phyloP scores from a whole-genome alignment of 257 asterid genomes.

The Dorcoceras hygrometricum region DNA sequence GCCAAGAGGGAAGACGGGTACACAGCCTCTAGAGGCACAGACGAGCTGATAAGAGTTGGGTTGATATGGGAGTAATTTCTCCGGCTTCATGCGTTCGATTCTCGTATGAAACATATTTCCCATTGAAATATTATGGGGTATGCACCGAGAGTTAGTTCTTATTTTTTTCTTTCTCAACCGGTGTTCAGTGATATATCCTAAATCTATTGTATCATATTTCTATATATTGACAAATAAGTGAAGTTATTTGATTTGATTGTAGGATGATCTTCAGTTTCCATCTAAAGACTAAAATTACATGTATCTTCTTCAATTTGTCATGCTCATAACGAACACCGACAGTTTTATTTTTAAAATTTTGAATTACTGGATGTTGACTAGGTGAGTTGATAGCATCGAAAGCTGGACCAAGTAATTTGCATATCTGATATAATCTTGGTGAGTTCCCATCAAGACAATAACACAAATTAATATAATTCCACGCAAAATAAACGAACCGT shows the following conservation, averaged over 20 bases:
- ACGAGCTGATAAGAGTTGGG: too few species aligned
- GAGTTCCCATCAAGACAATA: not conserved
- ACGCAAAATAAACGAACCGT: slow-evolving; percentile 26
- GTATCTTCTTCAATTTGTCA: slow-evolving; percentile 19
- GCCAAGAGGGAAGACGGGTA: too few species aligned
- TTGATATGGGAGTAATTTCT: too few species aligned
- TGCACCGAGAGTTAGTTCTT: too few species aligned
- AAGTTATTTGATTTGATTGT: too few species aligned
- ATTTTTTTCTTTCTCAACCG: too few species aligned
- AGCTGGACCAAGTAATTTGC: slow-evolving; percentile 20
- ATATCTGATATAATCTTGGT: not conserved
- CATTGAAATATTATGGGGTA: too few species aligned
- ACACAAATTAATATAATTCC: slow-evolving; percentile 10
- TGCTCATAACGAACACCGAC: slow-evolving; percentile 33
- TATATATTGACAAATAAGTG: not conserved
- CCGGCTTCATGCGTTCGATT: too few species aligned
- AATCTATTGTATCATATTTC: too few species aligned
- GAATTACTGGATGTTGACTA: slow-evolving; percentile 28
- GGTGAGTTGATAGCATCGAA: slow-evolving; percentile 17
- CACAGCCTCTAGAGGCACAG: too few species aligned
- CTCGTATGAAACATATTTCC: too few species aligned
- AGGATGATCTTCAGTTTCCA: slow-evolving; percentile 11
- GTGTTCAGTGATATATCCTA: too few species aligned
- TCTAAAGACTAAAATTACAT: slow-evolving; percentile 31
- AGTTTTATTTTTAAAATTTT: slow-evolving; percentile 13